A percentile compares a stretch with the other conserved stretches of the same genome.
Conservation (phyloP, 805 yeast species). For the Candida ovalis region DNA sequence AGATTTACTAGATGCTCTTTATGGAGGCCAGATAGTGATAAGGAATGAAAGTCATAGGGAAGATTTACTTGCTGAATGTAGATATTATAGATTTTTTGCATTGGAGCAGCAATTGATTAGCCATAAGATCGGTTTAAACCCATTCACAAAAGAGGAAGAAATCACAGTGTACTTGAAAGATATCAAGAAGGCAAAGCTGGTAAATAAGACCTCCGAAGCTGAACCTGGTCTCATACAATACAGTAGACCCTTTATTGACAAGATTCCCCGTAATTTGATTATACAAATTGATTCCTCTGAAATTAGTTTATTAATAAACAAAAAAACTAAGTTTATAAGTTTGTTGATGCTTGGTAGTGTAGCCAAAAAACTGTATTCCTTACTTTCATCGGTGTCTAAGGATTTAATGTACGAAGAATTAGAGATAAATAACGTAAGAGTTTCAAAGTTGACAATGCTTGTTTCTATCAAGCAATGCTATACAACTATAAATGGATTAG, state of each 20-base stretch:
- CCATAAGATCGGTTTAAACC: conserved; percentile 47
- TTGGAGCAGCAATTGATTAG: conserved; percentile 69
- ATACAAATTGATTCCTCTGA: conserved; percentile 38
- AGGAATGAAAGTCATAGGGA: conserved; percentile 52
- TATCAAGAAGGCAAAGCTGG: conserved; percentile 36
- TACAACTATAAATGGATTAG: conserved; percentile 24
- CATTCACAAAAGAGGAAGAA: conserved; percentile 49
- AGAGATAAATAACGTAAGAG: conserved; percentile 3
- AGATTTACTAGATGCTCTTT: conserved; percentile 51
- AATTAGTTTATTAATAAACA: conserved; percentile 31
- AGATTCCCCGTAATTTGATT: conserved; percentile 33
- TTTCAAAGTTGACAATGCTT: conserved; percentile 20
- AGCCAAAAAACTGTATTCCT: conserved; percentile 20
- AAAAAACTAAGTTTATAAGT: conserved; percentile 26
- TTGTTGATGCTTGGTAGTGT: conserved; percentile 22
- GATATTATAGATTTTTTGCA: conserved; percentile 70
- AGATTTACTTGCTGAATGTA: conserved; percentile 62
- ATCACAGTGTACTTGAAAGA: conserved; percentile 51
- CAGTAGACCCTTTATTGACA: conserved; percentile 46
- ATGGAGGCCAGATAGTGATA: conserved; percentile 45
- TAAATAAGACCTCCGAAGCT: conserved; percentile 14
- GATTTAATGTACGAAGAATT: conserved; percentile 26
- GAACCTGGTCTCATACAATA: conserved; percentile 30
- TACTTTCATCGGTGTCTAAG: conserved; percentile 20
- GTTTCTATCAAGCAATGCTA: conserved; percentile 18